A percentile compares a stretch with the other conserved stretches of the same genome.
Evolutionary conservation across 139 green algal genomes (phyloP).

Genomic region (Tetradesmus obliquus): DNA sequence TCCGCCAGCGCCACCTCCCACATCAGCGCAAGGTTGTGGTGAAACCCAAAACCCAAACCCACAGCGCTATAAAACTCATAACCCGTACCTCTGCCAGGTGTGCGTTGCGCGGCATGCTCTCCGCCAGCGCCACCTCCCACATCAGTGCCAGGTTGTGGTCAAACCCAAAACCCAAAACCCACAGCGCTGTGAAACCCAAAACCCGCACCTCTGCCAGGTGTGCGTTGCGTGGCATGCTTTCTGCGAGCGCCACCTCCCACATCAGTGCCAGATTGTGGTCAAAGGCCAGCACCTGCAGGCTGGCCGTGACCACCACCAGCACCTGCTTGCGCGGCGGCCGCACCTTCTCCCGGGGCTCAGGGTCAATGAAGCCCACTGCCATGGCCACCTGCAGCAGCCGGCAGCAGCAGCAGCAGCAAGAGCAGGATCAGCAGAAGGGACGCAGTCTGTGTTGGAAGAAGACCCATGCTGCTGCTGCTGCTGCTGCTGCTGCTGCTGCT

Average conservation of each 20-base stretch:
- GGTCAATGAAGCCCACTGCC: conserved; percentile 84
- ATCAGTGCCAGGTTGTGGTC: conserved; percentile 97
- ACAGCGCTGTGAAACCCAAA: background rate
- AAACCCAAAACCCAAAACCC: conserved; percentile 49
- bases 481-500: background rate
- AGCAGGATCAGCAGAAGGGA: background rate
- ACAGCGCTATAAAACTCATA: no score
- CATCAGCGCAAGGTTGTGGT: conserved; percentile 96
- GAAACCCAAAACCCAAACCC: conserved; percentile 57
- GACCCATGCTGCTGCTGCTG: background rate
- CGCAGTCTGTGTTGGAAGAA: background rate
- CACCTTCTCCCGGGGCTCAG: conserved; percentile 61
- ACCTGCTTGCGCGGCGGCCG: conserved; percentile 83
- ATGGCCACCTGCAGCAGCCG: conserved; percentile 69
- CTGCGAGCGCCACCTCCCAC: conserved; percentile 80
- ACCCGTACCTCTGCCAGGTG: background rate
- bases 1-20: conserved; percentile 80
- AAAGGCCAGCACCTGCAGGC: conserved; percentile 86
- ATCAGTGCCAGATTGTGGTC: conserved; percentile 97
- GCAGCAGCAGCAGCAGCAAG: background rate
- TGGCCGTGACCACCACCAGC: conserved; percentile 89
- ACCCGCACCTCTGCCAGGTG: conserved; percentile 73
- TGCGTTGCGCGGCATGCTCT: conserved; percentile 68
- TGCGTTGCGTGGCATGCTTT: conserved; percentile 68
- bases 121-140: conserved; percentile 80